Base-by-base conservation (phyloP, 306 rosid species). In the Medicago arabica region DNA sequence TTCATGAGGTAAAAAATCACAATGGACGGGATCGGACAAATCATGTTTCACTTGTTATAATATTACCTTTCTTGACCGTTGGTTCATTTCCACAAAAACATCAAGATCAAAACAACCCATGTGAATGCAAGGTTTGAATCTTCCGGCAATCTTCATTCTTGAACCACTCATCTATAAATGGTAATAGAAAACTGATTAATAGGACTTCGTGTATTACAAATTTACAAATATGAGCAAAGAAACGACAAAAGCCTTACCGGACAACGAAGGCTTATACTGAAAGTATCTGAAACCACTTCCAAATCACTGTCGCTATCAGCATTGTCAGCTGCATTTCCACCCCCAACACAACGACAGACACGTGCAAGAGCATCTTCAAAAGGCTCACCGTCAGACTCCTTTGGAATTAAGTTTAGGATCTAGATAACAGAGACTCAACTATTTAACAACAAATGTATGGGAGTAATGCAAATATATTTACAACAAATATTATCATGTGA, bases 21-120 rank as follows among this genome's bases (percentile, higher is more conserved):
- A 18, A 49, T 15, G 13, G 13, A 75, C 71, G 65, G 68, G 49
- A 77, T 53, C 3, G 16, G 13, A 66, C 41, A 79, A 64, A 21
- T 54, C 59, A 13, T 13, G 40, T 44, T 67, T 10, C 59, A 14
- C 25, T 46, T 58, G 41, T 61, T 40, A 74, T 67, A 75, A 70
- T 60, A 93, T 83, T 84, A 75, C 99, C 96, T 96, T 96, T 85
- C 96, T 89, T 66, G 99, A 92, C 2, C 98, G 98, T 76, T 92
- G 99, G 81, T 92, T 96, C 85, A 96, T 67, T 80, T 92, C 98
- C 83, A 96, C 98, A 83, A 96, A 90, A 80, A 96, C 91, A 11
- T 89, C 98, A 78, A 96, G 99, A 88, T 96, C 99, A 85, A 96
- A 96, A 87, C 98, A 92, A 68, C 96, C 96, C 94, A 96, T 89